phyloP scores from a whole-genome alignment of 495 filamentous ascomycete genomes.

The Neurospora pannonica region DNA sequence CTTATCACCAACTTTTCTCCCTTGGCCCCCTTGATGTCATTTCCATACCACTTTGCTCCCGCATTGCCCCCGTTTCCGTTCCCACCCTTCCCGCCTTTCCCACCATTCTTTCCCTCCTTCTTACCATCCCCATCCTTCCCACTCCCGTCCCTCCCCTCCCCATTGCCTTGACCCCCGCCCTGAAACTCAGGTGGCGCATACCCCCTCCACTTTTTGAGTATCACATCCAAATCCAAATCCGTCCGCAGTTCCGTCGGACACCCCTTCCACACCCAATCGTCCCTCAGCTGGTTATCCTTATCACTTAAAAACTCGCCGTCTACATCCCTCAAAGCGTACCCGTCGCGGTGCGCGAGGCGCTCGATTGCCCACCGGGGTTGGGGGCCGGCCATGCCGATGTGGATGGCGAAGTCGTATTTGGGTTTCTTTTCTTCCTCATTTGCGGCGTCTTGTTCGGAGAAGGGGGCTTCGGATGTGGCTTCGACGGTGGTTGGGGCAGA shows the following conservation, averaged over 20 bases:
- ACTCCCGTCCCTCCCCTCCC: too few relatives aligned
- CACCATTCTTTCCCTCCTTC: constrained; percentile 6
- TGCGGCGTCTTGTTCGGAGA: constrained; percentile 6
- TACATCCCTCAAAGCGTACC: constrained; percentile 63
- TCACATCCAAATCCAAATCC: constrained; percentile 43
- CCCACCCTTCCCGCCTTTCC: background rate
- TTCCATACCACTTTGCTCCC: background rate
- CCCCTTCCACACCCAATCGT: constrained; percentile 36
- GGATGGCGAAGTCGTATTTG: constrained; percentile 57
- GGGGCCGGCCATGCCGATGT: constrained; percentile 75
- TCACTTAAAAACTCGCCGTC: constrained; percentile 48
- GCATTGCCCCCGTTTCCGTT: too few relatives aligned
- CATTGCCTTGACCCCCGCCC: too few relatives aligned
- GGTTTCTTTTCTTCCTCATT: background rate
- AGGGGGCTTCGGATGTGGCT: background rate
- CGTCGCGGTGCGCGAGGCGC: constrained; percentile 58
- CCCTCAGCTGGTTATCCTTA: constrained; percentile 29
- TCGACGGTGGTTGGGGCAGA: background rate
- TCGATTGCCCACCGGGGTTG: constrained; percentile 62
- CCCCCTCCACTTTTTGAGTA: constrained; percentile 45
- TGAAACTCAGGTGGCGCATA: constrained; percentile 26
- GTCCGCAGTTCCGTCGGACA: constrained; percentile 38
- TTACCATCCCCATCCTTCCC: background rate
- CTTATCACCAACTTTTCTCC: background rate
- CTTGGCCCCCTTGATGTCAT: background rate